These are phyloP conservation scores for Nissolia schottii DNA, from an alignment of 306 rosid species.

Conservation along the genomic window DNA sequence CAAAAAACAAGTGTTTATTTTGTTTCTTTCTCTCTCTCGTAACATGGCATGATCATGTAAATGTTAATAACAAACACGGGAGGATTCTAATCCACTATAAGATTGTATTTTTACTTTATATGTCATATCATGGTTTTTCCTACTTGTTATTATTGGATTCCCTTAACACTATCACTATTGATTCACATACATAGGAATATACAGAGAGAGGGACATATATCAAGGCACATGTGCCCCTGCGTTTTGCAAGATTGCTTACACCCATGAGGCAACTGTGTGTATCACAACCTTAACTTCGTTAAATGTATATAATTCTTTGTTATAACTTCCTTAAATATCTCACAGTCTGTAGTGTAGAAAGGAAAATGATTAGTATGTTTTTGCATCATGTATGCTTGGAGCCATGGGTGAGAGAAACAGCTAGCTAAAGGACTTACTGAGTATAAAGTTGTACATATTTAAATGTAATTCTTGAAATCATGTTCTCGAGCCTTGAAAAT, in stretches of 20 bases:
- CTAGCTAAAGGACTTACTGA: too few relatives aligned
- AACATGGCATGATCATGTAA: too few relatives aligned
- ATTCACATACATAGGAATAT: slow-evolving; percentile 59
- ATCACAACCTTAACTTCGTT: slow-evolving; percentile 38
- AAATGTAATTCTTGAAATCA: slow-evolving; percentile 26
- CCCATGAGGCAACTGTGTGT: slow-evolving; percentile 82
- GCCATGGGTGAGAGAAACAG: neutral
- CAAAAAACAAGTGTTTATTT: too few relatives aligned
- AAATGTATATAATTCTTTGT: neutral
- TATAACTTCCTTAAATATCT: neutral
- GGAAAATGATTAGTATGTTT: neutral
- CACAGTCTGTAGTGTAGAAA: neutral
- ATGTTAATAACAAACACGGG: too few relatives aligned
- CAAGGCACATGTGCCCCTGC: slow-evolving; percentile 88
- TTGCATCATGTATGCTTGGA: neutral
- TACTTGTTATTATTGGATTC: neutral
- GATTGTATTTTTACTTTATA: neutral
- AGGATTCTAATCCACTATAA: neutral
- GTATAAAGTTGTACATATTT: slow-evolving; percentile 23
- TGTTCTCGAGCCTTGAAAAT: slow-evolving; percentile 1
- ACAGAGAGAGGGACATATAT: slow-evolving; percentile 80
- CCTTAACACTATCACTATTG: slow-evolving; percentile 8
- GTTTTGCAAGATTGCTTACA: slow-evolving; percentile 90
- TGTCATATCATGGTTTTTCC: neutral
- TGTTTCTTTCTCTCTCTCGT: too few relatives aligned